Evolutionary conservation across 2,329 filamentous ascomycete genomes (phyloP).

Genomic region (Colletotrichum sp.): DNA sequence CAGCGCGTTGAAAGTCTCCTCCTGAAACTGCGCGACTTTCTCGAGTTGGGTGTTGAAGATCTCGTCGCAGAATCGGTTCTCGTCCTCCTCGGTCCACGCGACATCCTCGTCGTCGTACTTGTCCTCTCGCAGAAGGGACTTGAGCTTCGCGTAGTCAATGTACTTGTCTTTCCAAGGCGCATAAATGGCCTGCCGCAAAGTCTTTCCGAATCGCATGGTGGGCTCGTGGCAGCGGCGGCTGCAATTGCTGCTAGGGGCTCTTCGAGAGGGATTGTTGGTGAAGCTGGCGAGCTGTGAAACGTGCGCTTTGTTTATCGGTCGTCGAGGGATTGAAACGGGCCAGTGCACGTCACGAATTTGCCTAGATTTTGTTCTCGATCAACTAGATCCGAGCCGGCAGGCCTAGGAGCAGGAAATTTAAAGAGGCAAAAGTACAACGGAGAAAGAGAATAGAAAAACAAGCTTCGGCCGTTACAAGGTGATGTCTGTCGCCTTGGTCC

Average conservation of each 20-base stretch:
- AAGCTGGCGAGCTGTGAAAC: background rate
- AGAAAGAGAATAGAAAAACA: background rate
- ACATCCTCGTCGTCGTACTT: slow-evolving; percentile 62
- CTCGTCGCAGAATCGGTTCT: slow-evolving; percentile 93
- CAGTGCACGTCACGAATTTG: background rate
- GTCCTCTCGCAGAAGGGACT: slow-evolving; percentile 84
- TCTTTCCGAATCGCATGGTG: slow-evolving; percentile 92
- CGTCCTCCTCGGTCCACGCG: slow-evolving; percentile 92
- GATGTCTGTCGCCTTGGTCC: background rate
- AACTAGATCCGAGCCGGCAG: background rate
- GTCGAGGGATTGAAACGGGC: background rate
- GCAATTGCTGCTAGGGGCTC: background rate
- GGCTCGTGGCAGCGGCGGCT: background rate
- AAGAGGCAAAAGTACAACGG: background rate
- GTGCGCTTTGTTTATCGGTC: background rate
- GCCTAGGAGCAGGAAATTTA: background rate
- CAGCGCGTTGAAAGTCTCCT: slow-evolving; percentile 69
- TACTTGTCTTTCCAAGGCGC: slow-evolving; percentile 91
- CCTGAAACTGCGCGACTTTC: slow-evolving; percentile 91
- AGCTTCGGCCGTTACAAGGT: slow-evolving; percentile 7
- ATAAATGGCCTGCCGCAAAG: slow-evolving; percentile 80
- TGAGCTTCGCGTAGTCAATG: slow-evolving; percentile 94
- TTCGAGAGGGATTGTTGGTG: background rate
- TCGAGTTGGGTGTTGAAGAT: slow-evolving; percentile 93
- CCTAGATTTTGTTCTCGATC: background rate